Base-by-base conservation (phyloP, 768 basidiomycete species). In the Amanita molliuscula region DNA sequence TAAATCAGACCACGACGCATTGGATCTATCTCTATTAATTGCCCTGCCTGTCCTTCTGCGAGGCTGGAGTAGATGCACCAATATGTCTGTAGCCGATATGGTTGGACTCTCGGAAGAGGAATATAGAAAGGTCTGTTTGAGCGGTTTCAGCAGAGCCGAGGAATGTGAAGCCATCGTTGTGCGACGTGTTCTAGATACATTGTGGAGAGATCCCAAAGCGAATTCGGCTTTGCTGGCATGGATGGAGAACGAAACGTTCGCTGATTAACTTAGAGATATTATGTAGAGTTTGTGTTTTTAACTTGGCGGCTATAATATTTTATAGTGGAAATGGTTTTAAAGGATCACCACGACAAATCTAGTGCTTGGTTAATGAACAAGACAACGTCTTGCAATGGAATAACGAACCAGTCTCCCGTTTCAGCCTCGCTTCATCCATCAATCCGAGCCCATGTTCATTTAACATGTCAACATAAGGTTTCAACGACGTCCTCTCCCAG, bases 401-500 rank as follows among this genome's bases (percentile, higher is more conserved):
- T 13, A 20, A 58, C 61, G 45, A 45, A 70, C 70, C 72, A 62
- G 63, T 61, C 40, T 67, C 72, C 34, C 74, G 70, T 59, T 76
- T 81, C 37, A 65, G 67, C 51, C 79, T 64, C 41, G 73, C 71
- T 53, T 78, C 75, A n/a, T 76, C 72, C 78, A 83, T 78, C 25
- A 85, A 62, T 26, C 61, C 59, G 31, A 62, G 51, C 11, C 72
- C 76, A 62, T 98, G 90, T 59, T 74, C 75, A 53, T 98, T 88
- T 55, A 98, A 66, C 71, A 96, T 78, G 40, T 94, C 86, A 36
- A 99, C 81, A 58, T 94, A 98, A 18, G 85, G 85, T 60, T 80
- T 87, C 52, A 99, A 66, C 4, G 88, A 88, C 13, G 96, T 98
- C 50, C 78, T 76, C 56, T 86, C 80, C 87, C 91, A 96, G 58